Base-by-base conservation (phyloP, 768 basidiomycete genomes). In the Suillus weaverae region DNA sequence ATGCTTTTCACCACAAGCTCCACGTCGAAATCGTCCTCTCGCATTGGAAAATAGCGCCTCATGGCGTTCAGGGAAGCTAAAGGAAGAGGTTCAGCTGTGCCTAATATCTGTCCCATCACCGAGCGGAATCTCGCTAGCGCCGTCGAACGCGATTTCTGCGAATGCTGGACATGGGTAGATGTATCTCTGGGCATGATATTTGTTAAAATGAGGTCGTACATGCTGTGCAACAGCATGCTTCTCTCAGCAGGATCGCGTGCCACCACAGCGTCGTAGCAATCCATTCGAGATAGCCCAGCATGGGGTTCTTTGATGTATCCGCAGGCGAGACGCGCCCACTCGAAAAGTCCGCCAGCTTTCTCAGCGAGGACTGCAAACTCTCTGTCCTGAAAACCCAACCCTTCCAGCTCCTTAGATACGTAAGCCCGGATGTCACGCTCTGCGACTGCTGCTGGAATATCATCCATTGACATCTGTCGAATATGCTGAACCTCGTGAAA, bases 321-420 rank as follows among this genome's bases (percentile, higher is more conserved):
- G 48, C 63, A 63, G 11, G 62, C 63, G 16, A 63, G 26, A 26
- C 41, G 56, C 3, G 41, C 62, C 60, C 62, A 64, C 43, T n/a
- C n/a, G n/a, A n/a, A n/a, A n/a, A n/a, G n/a, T 39, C 61, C 61
- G 26, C 33, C 61, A 4, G 61, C 43, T 35, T 60, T 60, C 8
- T 16, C 4, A 16, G 18, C 18, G 7, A 60, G 13, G 26, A n/a
- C 33, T 5, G 38, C 59, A 2, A 60, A 18, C 20, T 60, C 38
- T 9, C 3, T 6, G 2, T 41, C 38, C 13, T 20, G 36, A 1
- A 60, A 18, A 20, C 4, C 0, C 36, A 14, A 2, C 22, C 33
- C 18, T 41, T 14, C 26, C 26, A 60, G 9, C 38, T 60, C 38
- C 38, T 41, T 60, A 0, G 59, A 60, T 16, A 41, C 1, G 32